Evolutionary conservation across 805 yeast genomes (phyloP), one percentile per base, ranked within the genome.

Genomic region (Wickerhamiella sorbophila): DNA sequence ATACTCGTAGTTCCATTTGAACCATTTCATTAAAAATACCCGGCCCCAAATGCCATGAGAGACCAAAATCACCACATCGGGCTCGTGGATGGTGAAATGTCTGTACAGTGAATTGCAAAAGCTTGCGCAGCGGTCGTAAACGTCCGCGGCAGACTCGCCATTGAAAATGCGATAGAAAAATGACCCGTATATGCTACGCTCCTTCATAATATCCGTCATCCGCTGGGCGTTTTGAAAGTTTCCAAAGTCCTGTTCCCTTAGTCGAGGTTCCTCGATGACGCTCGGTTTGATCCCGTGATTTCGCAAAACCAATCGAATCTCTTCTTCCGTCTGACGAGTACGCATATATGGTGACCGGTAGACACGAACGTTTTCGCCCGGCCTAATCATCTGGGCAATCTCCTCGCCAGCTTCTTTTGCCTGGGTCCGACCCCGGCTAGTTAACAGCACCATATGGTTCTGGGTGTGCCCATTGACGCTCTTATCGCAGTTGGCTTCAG

Each of bases 121-220:
- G 14, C 91, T 81, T 2, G 95, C 82, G 47, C 87, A 79, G 38
- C 96, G 67, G 60, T 87, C 95, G 60, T 76, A 87, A 8, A 87
- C 95, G 59, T 87, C 96, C 0, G 96, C 96, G 0, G 95, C 96
- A 52, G 91, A 79, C 59, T 87, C 96, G 9, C 96, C 96, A 53
- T 81, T 77, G 4, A 95, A 95, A 24, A 87, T 87, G 42, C 96
- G 62, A 58, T 81, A 87, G 59, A 87, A 87, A 54, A 79, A 79
- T 58, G 78, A 83, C 0, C 96, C 96, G 61, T 87, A 87, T 47
- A 75, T 74, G 0, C 94, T 87, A 37, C 96, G 63, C 52, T 83
- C 94, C 42, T 71, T 70, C 85, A 94, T 79, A 27, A 85, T 79
- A 50, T 69, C 66, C 50, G 78, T 79, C 94, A 86, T 86, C 35